phyloP scores from a whole-genome alignment of 495 filamentous ascomycete genomes.

The Penicillium cinerascens region DNA sequence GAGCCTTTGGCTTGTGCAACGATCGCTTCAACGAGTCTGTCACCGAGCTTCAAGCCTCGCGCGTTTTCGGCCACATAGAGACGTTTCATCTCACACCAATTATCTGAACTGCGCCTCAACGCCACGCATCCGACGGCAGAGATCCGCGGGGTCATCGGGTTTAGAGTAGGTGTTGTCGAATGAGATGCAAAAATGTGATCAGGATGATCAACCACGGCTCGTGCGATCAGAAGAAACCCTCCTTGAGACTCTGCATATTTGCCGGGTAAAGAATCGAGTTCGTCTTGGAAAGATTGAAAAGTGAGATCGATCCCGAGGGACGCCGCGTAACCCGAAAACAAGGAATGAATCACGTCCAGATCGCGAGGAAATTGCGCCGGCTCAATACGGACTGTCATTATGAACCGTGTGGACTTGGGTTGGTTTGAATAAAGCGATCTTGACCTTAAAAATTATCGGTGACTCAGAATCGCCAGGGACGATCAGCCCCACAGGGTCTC shows the following conservation, averaged over 20 bases:
- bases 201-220: background rate
- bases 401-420: background rate
- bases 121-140: constrained; percentile 51
- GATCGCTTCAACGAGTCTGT: constrained; percentile 39
- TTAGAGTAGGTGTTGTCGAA: background rate
- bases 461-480: constrained; percentile 16
- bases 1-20: constrained; percentile 41
- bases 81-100: constrained; percentile 59
- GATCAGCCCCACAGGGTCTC: background rate
- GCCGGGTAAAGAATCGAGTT: constrained; percentile 52
- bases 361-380: constrained; percentile 35
- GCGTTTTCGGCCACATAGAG: constrained; percentile 47
- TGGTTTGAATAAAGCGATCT: background rate
- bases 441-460: too few relatives aligned
- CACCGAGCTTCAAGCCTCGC: constrained; percentile 49
- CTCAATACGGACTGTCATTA: constrained; percentile 23
- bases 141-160: background rate
- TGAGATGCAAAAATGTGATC: background rate
- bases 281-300: constrained; percentile 53
- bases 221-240: constrained; percentile 49
- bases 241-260: constrained; percentile 44
- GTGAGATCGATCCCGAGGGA: constrained; percentile 53
- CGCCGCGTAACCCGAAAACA: constrained; percentile 53
- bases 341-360: constrained; percentile 23
- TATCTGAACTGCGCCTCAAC: constrained; percentile 8